Evolutionary conservation across 768 basidiomycete genomes (phyloP), one percentile per base, ranked within the genome.

Genomic region (Serendipita vermifera): DNA sequence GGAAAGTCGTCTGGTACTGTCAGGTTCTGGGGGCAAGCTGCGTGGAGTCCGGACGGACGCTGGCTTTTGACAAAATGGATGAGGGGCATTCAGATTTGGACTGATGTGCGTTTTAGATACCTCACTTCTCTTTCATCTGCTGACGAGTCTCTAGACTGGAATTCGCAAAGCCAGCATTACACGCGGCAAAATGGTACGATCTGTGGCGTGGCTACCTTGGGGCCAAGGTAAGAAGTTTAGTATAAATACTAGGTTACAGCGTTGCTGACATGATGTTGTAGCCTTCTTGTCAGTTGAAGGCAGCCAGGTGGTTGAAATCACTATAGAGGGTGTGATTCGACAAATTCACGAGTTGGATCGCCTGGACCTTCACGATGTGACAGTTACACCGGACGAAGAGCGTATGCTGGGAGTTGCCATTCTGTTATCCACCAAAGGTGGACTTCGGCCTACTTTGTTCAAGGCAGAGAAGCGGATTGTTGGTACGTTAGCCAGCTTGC

Each of bases 11-110:
- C n/a, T n/a, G n/a, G n/a, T n/a, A n/a, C n/a, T n/a, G n/a, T n/a
- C n/a, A n/a, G n/a, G n/a, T 85, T 86, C 65, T 79, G 85, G 31
- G 77, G 80, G 32, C 84, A 85, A 67, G 84, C 86, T 31, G 83
- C 82, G 29, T 87, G 85, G 83, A 81, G 83, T 14, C 83, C 83
- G 0, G 75, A 72, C 32, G 83, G 85, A 14, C 73, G 73, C 51
- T 65, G 73, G 46, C 70, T 87, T 5, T 66, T 87, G 9, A 85
- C 83, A 2, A 85, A 83, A 67, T 72, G 83, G 46, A 71, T 69
- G 38, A 73, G 79, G 56, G 79, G 77, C 9, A 73, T 86, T 59
- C 85, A 85, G 67, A 70, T 86, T 33, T 87, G 85, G 85, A 31
- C 43, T 9, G 77, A 81, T 71, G 84, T 82, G 55, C 39, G 73